phyloP scores from a whole-genome alignment of 164 flowering plant genomes.

The Echeveria elegans region DNA sequence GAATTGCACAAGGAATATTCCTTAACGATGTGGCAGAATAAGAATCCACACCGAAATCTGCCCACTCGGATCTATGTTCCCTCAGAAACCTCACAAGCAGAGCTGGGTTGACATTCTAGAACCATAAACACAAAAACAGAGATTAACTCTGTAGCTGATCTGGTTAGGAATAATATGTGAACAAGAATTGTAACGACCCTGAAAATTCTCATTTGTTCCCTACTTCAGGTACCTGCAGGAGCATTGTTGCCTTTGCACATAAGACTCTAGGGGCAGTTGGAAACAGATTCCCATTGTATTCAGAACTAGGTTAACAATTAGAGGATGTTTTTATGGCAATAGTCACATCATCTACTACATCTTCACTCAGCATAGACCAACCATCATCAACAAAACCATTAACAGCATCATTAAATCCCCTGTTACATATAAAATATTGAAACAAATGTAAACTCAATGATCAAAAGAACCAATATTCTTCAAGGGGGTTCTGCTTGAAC shows the following conservation, averaged over 20 bases:
- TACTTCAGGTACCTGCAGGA: slow-evolving; percentile 45
- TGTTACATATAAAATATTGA: slow-evolving; percentile 11
- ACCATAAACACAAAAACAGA: not conserved
- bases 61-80: slow-evolving; percentile 92
- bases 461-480: not conserved
- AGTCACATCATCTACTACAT: slow-evolving; percentile 75
- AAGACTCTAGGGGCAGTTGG: slow-evolving; percentile 54
- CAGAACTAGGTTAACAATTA: slow-evolving; percentile 39
- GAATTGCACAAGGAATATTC: slow-evolving; percentile 48
- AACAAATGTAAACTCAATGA: not conserved
- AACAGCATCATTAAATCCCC: slow-evolving; percentile 85
- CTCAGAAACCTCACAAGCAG: slow-evolving; percentile 67
- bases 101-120: slow-evolving; percentile 76
- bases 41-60: slow-evolving; percentile 65
- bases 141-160: not conserved
- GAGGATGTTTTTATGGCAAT: slow-evolving; percentile 59
- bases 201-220: not conserved
- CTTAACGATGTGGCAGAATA: slow-evolving; percentile 60
- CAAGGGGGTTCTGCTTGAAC: not conserved
- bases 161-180: not conserved
- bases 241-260: slow-evolving; percentile 88
- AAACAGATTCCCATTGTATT: slow-evolving; percentile 31
- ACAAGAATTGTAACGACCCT: not conserved
- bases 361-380: slow-evolving; percentile 61
- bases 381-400: slow-evolving; percentile 88